Evolutionary conservation across 1,284 basidiomycete genomes (phyloP).

Genomic region (Ceratorhiza oryzae-sativae): DNA sequence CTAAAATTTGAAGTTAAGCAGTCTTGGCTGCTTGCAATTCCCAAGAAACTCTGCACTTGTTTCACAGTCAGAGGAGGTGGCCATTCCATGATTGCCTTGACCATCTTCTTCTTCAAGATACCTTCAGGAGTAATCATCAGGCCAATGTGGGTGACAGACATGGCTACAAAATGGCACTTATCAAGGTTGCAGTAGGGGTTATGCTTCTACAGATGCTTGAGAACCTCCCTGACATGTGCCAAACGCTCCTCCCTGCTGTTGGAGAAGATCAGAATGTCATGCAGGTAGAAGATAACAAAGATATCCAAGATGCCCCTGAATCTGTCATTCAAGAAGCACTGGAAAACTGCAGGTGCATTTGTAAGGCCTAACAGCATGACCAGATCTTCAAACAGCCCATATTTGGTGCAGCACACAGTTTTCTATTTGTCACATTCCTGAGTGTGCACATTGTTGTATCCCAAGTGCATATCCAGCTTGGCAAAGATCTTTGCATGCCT

Average conservation of each 20-base stretch:
- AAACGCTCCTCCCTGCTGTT: constrained; percentile 36
- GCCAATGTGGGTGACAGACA: too few species aligned
- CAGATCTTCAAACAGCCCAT: too few species aligned
- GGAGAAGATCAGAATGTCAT: constrained; percentile 43
- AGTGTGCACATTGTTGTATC: constrained; percentile 44
- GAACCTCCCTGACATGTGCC: constrained; percentile 45
- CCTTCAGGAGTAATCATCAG: background rate
- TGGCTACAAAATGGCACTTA: constrained; percentile 47
- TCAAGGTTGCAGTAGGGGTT: constrained; percentile 42
- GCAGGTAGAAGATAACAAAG: constrained; percentile 39
- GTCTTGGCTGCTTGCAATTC: constrained; percentile 50
- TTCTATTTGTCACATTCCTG: constrained; percentile 30
- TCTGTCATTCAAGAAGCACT: constrained; percentile 51
- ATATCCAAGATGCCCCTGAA: constrained; percentile 22
- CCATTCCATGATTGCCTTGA: constrained; percentile 48
- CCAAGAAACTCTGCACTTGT: constrained; percentile 49
- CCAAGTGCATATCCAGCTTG: constrained; percentile 47
- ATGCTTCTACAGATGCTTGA: constrained; percentile 41
- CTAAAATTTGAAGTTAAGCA: constrained; percentile 49
- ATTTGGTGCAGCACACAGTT: constrained; percentile 45
- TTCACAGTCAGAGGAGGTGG: constrained; percentile 45
- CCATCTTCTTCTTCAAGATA: constrained; percentile 46
- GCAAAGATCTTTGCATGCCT: too few species aligned
- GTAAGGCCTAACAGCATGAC: too few species aligned
- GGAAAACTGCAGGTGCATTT: too few species aligned